Conservation (phyloP, 495 filamentous ascomycete genomes). For the Pseudevernia furfuracea region DNA sequence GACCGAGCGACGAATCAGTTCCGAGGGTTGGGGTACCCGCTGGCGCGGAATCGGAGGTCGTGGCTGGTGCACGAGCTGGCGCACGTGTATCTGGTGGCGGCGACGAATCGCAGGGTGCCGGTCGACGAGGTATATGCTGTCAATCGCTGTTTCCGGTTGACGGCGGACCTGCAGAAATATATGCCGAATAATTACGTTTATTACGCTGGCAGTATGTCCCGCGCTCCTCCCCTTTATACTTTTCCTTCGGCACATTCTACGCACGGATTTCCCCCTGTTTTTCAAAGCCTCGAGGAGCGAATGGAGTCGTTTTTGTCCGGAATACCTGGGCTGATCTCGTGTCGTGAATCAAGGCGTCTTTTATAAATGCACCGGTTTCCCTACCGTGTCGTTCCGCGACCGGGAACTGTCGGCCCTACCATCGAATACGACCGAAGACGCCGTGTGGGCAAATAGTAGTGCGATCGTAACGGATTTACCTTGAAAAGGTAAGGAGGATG, state of each 20-base stretch:
- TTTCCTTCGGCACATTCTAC: neutral
- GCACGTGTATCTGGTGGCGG: neutral
- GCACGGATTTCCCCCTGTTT: neutral
- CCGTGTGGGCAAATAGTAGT: neutral
- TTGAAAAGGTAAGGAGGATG: neutral
- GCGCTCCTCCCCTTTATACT: neutral
- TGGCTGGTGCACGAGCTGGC: neutral
- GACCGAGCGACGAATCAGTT: neutral
- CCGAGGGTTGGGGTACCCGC: neutral
- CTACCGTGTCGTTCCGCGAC: neutral
- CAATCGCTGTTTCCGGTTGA: neutral
- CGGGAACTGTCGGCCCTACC: neutral
- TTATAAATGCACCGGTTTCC: neutral
- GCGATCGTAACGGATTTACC: neutral
- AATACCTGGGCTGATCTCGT: neutral
- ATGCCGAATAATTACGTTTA: neutral
- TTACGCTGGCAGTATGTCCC: neutral
- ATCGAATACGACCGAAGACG: neutral
- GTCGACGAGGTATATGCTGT: neutral
- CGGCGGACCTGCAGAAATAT: neutral
- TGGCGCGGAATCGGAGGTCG: neutral
- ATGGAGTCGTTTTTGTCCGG: neutral
- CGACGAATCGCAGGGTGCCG: neutral
- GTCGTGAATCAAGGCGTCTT: neutral
- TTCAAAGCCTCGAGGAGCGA: neutral